phyloP scores from a whole-genome alignment of 441 rosid species.

The Pelargonium citronellum region DNA sequence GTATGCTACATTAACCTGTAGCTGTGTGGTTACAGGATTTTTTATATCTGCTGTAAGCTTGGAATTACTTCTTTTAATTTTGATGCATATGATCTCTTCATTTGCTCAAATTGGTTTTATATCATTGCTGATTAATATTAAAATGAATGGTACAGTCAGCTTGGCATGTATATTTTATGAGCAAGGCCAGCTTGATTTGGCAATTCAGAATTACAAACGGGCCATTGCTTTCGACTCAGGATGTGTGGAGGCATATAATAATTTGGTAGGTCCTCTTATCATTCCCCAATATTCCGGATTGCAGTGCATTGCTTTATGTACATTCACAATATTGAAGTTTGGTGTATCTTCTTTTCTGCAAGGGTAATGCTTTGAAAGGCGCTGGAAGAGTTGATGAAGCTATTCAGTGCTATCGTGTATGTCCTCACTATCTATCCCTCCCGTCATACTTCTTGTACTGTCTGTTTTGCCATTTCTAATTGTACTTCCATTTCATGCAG shows the following conservation, averaged over 20 bases:
- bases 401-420: conserved; percentile 82
- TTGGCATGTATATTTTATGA: conserved; percentile 87
- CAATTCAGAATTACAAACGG: conserved; percentile 80
- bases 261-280: conserved; percentile 56
- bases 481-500: conserved; percentile 33
- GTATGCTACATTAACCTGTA: neutral
- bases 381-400: conserved; percentile 91
- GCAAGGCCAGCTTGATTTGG: conserved; percentile 80
- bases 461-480: conserved; percentile 1
- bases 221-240: conserved; percentile 77
- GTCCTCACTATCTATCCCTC: conserved; percentile 13
- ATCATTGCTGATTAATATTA: neutral
- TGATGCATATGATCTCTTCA: neutral
- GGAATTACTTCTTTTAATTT: neutral
- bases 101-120: neutral
- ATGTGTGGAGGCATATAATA: conserved; percentile 92
- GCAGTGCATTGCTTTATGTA: conserved; percentile 12
- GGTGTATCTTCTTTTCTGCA: conserved; percentile 18
- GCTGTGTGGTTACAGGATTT: neutral
- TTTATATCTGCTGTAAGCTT: neutral
- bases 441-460: conserved; percentile 7
- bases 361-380: conserved; percentile 98
- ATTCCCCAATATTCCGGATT: neutral
- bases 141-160: conserved; percentile 40
- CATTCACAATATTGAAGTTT: neutral